phyloP scores from a whole-genome alignment of 2,329 filamentous ascomycete genomes.

The Cladophialophora yegresii region DNA sequence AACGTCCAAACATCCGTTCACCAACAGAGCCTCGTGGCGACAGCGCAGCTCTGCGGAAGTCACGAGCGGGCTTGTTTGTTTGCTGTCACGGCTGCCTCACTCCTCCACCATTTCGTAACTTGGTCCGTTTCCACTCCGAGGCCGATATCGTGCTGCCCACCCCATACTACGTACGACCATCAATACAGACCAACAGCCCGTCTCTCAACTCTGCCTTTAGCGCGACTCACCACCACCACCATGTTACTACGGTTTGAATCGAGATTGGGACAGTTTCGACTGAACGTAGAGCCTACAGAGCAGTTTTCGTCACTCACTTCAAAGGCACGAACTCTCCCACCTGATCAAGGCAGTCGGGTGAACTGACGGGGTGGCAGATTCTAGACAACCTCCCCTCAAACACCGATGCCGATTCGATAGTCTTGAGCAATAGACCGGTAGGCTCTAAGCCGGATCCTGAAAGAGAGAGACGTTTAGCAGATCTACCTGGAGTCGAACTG shows the following conservation, averaged over 20 bases:
- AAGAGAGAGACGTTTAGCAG: conserved; percentile 56
- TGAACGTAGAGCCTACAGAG: conserved; percentile 72
- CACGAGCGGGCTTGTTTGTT: conserved; percentile 7
- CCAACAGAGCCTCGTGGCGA: not conserved
- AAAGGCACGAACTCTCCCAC: conserved; percentile 41
- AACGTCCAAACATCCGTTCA: not conserved
- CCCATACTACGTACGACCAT: not conserved
- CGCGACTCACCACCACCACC: not conserved
- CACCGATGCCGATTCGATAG: conserved; percentile 57
- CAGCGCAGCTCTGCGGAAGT: not conserved
- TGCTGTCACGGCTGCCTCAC: not conserved
- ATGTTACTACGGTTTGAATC: conserved; percentile 89
- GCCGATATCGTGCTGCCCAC: not conserved
- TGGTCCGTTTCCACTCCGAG: not conserved
- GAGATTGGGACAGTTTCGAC: conserved; percentile 87
- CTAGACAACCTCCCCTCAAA: conserved; percentile 62
- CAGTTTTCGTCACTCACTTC: conserved; percentile 65
- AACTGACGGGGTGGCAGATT: conserved; percentile 44
- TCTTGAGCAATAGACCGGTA: conserved; percentile 62
- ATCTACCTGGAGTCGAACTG: conserved; percentile 58
- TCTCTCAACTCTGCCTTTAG: not conserved
- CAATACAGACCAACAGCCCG: not conserved
- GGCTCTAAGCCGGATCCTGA: conserved; percentile 49
- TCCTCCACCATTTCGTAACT: not conserved
- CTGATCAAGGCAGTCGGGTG: not conserved